A percentile compares a stretch with the other conserved stretches of the same genome.
Evolutionary conservation across 2,329 filamentous ascomycete species (phyloP).

Genomic region (Aspergillus thermomutatus): DNA sequence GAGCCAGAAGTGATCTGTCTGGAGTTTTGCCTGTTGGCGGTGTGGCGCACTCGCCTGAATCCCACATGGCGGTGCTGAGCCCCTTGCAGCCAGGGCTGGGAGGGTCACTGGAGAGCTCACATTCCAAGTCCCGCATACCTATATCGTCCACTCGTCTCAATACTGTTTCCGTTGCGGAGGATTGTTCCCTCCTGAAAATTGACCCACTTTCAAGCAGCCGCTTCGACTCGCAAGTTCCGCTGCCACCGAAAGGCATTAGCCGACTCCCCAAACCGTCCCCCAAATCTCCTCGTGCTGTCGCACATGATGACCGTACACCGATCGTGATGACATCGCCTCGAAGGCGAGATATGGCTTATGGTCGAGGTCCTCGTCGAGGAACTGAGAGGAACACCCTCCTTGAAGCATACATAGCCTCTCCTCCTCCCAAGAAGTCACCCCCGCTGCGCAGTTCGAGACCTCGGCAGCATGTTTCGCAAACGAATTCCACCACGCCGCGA

Average conservation of each 20-base stretch:
- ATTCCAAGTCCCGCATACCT: constrained; percentile 46
- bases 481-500: constrained; percentile 68
- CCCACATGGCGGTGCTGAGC: constrained; percentile 33
- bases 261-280: constrained; percentile 40
- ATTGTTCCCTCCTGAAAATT: constrained; percentile 35
- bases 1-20: constrained; percentile 57
- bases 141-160: constrained; percentile 39
- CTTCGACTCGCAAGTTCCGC: constrained; percentile 25
- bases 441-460: constrained; percentile 76
- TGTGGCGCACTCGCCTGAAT: constrained; percentile 27
- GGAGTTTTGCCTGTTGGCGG: constrained; percentile 27
- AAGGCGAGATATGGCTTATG: constrained; percentile 31
- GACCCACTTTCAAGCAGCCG: constrained; percentile 34
- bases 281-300: constrained; percentile 25
- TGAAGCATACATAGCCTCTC: constrained; percentile 69
- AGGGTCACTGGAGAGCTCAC: constrained; percentile 25
- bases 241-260: constrained; percentile 40
- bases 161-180: constrained; percentile 40
- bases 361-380: constrained; percentile 32
- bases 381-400: constrained; percentile 57
- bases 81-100: constrained; percentile 28
- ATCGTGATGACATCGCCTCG: constrained; percentile 33
- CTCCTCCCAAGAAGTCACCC: constrained; percentile 71
- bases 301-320: constrained; percentile 25
- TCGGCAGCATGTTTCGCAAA: constrained; percentile 72